Percentiles rank a stretch among this genome's conserved stretches.
phyloP scores from a whole-genome alignment of 192 early-diverging fungal genomes.

The Chytriomyces hyalinus region DNA sequence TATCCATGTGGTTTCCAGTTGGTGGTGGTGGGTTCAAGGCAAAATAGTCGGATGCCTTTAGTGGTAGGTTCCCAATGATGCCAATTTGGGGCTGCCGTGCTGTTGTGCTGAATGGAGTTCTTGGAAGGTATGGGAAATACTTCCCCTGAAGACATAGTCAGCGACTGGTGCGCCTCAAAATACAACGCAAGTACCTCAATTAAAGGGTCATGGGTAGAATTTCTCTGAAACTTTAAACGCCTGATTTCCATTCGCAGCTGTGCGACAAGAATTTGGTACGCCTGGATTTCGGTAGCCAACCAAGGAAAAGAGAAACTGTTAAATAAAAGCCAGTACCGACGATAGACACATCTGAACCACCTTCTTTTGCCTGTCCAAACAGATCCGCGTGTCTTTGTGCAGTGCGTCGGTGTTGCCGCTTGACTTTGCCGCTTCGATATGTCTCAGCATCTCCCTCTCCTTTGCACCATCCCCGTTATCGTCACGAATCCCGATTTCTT shows the following conservation, averaged over 20 bases:
- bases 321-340: neutral
- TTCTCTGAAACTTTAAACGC: constrained; percentile 50
- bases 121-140: constrained; percentile 57
- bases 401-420: constrained; percentile 27
- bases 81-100: constrained; percentile 42
- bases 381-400: constrained; percentile 40
- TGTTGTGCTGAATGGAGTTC: constrained; percentile 38
- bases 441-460: constrained; percentile 3
- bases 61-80: constrained; percentile 47
- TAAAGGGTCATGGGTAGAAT: constrained; percentile 51
- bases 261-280: constrained; percentile 54
- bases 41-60: constrained; percentile 48
- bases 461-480: constrained; percentile 24
- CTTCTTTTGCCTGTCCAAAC: constrained; percentile 54
- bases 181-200: constrained; percentile 36
- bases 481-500: constrained; percentile 34
- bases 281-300: constrained; percentile 27
- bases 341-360: constrained; percentile 3
- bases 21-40: constrained; percentile 54
- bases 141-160: constrained; percentile 22
- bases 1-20: constrained; percentile 57
- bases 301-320: no score
- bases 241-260: constrained; percentile 50
- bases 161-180: neutral
- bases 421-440: constrained; percentile 15